phyloP scores from a whole-genome alignment of 2,329 filamentous ascomycete species.

The Paecilomyces sp. region DNA sequence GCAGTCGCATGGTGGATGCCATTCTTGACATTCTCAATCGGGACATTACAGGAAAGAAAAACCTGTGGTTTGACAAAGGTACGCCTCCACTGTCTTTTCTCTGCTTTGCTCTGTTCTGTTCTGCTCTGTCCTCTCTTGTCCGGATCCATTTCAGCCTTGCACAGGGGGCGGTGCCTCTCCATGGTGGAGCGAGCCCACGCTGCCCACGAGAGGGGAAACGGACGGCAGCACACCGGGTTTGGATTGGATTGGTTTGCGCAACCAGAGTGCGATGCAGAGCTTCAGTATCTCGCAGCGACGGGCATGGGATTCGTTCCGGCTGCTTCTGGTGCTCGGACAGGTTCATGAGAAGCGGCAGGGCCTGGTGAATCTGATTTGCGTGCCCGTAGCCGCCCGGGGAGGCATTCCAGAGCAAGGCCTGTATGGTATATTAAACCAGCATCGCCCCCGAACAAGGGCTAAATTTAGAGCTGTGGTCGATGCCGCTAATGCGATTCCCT shows the following conservation, averaged over 20 bases:
- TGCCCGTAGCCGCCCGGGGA: constrained; percentile 25
- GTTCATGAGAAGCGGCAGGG: background rate
- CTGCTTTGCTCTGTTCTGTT: background rate
- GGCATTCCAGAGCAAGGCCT: constrained; percentile 11
- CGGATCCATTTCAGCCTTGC: background rate
- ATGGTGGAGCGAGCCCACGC: background rate
- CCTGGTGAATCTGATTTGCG: constrained; percentile 12
- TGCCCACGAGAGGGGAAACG: background rate
- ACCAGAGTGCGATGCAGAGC: background rate
- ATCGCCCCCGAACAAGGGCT: constrained; percentile 18
- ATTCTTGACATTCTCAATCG: background rate
- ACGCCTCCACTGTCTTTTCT: background rate
- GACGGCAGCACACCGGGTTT: background rate
- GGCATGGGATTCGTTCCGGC: background rate
- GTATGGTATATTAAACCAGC: background rate
- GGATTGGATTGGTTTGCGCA: background rate
- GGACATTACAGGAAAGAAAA: background rate
- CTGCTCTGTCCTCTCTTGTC: background rate
- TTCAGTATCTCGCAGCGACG: background rate
- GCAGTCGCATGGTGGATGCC: background rate
- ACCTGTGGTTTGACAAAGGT: background rate
- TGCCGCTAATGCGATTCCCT: constrained; percentile 5
- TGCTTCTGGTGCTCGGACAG: background rate
- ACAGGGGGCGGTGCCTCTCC: background rate
- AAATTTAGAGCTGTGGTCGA: constrained; percentile 30